Evolutionary conservation across 1,139 yeast genomes (phyloP), one percentile per base, ranked within the genome.

Genomic region (Kurtzmaniella quercitrusa): DNA sequence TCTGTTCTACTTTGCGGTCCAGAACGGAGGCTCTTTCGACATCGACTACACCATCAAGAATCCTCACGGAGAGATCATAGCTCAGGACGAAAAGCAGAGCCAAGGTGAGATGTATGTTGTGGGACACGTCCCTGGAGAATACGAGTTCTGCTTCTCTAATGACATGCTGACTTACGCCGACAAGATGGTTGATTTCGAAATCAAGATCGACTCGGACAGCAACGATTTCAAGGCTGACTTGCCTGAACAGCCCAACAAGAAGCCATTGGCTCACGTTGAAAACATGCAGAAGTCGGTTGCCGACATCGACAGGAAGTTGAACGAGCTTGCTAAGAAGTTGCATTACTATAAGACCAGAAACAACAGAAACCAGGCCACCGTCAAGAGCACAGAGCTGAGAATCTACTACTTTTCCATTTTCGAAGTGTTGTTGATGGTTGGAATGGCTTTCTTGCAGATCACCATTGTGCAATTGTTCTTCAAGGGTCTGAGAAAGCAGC

Each of bases 321-420:
- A 80, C 52, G 75, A 75, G 21, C 73, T 93, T 54, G 70, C 79
- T 53, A 79, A 82, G 54, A 71, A 83, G 37, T 70, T 89, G 58
- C 86, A 85, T 58, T 85, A 90, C 66, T 90, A 91, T 73, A 86
- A 84, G 66, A 83, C 95, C n/a, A 83, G 98, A 71, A 91, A 87
- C 65, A 82, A 81, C 66, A 80, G 98, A 67, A 93, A 91, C 68
- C 94, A 90, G 63, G 81, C 87, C 44, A 93, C 98, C 25, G 98
- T 93, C 48, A 79, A 75, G 60, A 85, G 95, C 17, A 91, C 97
- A 3, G 95, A 86, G 59, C 65, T 79, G n/a, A 80, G 98, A 62
- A 87, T 93, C 49, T 84, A 85, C 58, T 83, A 85, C 74, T 91
- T 90, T 62, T 85, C 95, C 25, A 63, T 90, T 38, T 79, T 86